Conservation (phyloP, 2,329 filamentous ascomycete species). For the Botrytis fragariae region DNA sequence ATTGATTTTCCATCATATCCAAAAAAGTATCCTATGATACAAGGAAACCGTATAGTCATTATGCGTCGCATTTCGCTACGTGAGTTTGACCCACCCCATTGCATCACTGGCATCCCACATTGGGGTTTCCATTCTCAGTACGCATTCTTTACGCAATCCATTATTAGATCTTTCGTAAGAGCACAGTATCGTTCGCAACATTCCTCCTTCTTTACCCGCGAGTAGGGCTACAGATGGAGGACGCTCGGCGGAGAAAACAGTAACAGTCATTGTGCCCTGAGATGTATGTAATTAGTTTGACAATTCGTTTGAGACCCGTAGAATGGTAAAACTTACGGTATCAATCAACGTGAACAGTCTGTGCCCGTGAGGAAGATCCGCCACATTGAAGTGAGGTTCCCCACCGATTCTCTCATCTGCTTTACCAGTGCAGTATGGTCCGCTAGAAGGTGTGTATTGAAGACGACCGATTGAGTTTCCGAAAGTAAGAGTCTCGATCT, state of each 20-base stretch:
- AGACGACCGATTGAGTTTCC: conserved; percentile 26
- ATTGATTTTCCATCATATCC: neutral
- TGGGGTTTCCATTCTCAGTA: conserved; percentile 28
- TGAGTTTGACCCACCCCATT: conserved; percentile 20
- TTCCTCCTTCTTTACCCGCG: conserved; percentile 39
- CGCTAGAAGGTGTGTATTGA: conserved; percentile 23
- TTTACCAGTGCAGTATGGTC: conserved; percentile 17
- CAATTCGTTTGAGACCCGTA: neutral
- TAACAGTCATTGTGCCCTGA: conserved; percentile 31
- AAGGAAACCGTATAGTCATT: neutral
- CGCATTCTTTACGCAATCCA: conserved; percentile 24
- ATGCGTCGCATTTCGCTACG: neutral
- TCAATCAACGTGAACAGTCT: conserved; percentile 36
- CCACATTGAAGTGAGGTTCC: conserved; percentile 27
- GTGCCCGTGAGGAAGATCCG: conserved; percentile 21
- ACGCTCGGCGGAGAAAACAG: conserved; percentile 37
- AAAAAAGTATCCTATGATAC: neutral
- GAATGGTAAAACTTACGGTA: conserved; percentile 23
- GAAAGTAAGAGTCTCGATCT: conserved; percentile 23
- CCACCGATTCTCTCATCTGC: conserved; percentile 25
- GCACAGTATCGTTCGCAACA: conserved; percentile 38
- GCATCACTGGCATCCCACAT: conserved; percentile 19
- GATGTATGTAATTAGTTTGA: neutral
- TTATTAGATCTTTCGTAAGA: conserved; percentile 25
- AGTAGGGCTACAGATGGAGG: conserved; percentile 39